Percentiles rank a stretch among this genome's conserved stretches.
phyloP scores from a whole-genome alignment of 2,329 filamentous ascomycete species.

The Nectriaceae sp. region DNA sequence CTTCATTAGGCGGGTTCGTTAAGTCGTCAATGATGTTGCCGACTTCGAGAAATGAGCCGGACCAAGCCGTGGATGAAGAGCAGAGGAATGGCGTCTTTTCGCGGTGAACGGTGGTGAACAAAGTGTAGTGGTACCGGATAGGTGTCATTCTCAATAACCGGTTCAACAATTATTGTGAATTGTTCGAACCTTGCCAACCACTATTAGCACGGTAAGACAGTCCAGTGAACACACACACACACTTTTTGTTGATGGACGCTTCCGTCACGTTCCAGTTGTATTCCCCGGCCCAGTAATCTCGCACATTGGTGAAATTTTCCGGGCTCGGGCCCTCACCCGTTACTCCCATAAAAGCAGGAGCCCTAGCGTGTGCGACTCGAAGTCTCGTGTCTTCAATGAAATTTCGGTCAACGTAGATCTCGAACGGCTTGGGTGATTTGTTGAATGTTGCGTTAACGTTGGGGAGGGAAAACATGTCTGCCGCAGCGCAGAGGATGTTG shows the following conservation, averaged over 20 bases:
- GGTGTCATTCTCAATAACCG: slow-evolving; percentile 2
- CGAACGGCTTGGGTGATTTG: not conserved
- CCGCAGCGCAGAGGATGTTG: not conserved
- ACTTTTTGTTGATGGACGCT: slow-evolving; percentile 5
- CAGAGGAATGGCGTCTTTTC: slow-evolving; percentile 38
- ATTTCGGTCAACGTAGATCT: not conserved
- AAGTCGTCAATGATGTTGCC: slow-evolving; percentile 36
- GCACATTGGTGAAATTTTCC: not conserved
- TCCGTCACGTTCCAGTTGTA: slow-evolving; percentile 8
- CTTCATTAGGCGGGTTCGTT: slow-evolving; percentile 24
- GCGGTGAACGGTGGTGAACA: slow-evolving; percentile 8
- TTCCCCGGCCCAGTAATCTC: slow-evolving; percentile 3
- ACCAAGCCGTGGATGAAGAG: slow-evolving; percentile 47
- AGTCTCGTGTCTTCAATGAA: not conserved
- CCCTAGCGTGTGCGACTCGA: not conserved
- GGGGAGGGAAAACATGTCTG: not conserved
- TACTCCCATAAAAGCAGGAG: not conserved
- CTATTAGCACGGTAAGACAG: not conserved
- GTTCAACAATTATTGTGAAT: slow-evolving; percentile 9
- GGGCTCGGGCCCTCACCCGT: not conserved
- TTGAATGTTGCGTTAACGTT: not conserved
- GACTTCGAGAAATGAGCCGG: slow-evolving; percentile 42
- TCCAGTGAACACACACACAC: not conserved
- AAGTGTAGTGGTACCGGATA: slow-evolving; percentile 14
- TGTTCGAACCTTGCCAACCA: slow-evolving; percentile 4